Evolutionary conservation across 2,329 filamentous ascomycete species (phyloP).

Genomic region (Tolypocladium cylindrosporum): DNA sequence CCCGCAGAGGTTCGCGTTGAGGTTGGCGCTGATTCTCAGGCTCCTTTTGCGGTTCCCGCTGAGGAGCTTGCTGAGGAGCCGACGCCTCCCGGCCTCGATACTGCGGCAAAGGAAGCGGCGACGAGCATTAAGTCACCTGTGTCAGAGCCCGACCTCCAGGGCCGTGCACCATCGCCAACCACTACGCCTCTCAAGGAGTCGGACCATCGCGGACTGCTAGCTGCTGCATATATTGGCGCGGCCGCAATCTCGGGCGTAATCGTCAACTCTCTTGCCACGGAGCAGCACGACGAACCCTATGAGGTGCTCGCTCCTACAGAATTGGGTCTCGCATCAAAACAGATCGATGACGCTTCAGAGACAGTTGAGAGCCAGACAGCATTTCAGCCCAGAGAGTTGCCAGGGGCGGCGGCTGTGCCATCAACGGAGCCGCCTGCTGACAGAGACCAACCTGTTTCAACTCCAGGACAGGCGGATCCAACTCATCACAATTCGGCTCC

Average conservation of each 20-base stretch:
- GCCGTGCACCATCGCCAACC: background rate
- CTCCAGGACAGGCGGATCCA: too few relatives aligned
- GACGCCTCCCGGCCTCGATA: background rate
- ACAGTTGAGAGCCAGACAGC: background rate
- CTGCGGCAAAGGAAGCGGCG: background rate
- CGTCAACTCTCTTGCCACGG: background rate
- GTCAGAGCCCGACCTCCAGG: background rate
- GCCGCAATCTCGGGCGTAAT: background rate
- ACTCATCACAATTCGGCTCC: background rate
- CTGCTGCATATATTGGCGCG: background rate
- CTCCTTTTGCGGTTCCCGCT: constrained; percentile 1
- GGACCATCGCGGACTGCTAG: background rate
- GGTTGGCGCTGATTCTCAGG: background rate
- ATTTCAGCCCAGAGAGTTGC: background rate
- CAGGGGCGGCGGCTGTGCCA: background rate
- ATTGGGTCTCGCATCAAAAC: too few relatives aligned
- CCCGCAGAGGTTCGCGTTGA: background rate
- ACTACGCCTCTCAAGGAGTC: background rate
- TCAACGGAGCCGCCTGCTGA: background rate
- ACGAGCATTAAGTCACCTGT: background rate
- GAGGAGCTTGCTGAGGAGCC: background rate
- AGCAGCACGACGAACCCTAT: background rate
- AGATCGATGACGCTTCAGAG: background rate
- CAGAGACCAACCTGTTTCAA: background rate
- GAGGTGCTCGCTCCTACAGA: background rate